phyloP scores from a whole-genome alignment of 176 grass and related monocot genomes.

The Saccharum spontaneum region DNA sequence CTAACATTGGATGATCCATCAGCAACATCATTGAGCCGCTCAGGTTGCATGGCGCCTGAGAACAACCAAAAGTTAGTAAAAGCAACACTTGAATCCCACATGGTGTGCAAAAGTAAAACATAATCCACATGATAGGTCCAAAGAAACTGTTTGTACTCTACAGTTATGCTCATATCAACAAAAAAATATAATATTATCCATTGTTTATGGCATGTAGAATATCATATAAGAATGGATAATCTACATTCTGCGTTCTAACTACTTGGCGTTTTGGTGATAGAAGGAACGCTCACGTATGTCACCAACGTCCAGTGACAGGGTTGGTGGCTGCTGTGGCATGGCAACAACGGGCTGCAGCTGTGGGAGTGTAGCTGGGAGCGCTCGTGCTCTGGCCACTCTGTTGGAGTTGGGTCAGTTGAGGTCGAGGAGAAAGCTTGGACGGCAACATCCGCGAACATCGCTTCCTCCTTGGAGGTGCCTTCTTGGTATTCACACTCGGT shows the following conservation, averaged over 20 bases:
- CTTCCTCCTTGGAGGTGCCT: background rate
- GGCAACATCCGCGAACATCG: background rate
- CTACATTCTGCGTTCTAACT: background rate
- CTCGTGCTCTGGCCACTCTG: background rate
- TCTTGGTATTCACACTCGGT: background rate
- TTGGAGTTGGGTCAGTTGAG: background rate
- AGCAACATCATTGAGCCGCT: constrained; percentile 69
- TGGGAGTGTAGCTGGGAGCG: background rate
- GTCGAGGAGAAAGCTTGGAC: background rate
- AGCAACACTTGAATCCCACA: constrained; percentile 19
- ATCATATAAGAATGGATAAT: constrained; percentile 7
- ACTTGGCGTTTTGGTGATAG: background rate
- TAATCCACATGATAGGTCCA: constrained; percentile 8
- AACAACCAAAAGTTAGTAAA: constrained; percentile 18
- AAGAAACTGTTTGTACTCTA: constrained; percentile 3
- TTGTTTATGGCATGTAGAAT: background rate
- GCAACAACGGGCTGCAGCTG: background rate
- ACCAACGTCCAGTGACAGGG: background rate
- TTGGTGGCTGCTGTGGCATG: background rate
- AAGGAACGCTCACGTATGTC: background rate
- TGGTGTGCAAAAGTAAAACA: background rate
- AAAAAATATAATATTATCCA: background rate
- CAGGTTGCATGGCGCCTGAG: constrained; percentile 66
- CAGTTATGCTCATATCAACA: background rate
- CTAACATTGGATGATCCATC: constrained; percentile 95